Evolutionary conservation across 768 basidiomycete genomes (phyloP).

Genomic region (Xanthoconium stramineum): DNA sequence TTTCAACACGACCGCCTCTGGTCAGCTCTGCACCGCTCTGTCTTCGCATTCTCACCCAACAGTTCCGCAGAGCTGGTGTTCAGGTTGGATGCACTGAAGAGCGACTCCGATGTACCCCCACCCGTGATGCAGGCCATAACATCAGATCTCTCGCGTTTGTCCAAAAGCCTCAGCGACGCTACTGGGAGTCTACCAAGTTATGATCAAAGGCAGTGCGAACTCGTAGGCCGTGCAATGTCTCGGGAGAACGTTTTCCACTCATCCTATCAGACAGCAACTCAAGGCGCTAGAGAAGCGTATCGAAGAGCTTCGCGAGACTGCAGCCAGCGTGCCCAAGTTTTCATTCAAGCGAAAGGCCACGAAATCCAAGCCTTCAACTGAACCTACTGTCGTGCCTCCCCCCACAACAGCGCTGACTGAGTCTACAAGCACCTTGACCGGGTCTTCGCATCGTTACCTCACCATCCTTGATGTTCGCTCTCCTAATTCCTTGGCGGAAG

Average conservation of each 20-base stretch:
- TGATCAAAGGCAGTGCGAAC: constrained; percentile 70
- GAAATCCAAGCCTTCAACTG: constrained; percentile 14
- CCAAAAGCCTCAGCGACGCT: constrained; percentile 62
- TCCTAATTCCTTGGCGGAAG: constrained; percentile 40
- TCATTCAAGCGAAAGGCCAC: constrained; percentile 54
- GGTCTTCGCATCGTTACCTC: constrained; percentile 45
- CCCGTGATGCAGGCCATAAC: constrained; percentile 45
- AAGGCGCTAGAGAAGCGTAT: constrained; percentile 56
- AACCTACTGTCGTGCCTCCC: constrained; percentile 1
- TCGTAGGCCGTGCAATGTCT: constrained; percentile 41
- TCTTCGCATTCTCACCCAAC: constrained; percentile 13
- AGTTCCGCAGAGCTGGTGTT: constrained; percentile 43
- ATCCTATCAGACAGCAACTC: constrained; percentile 51
- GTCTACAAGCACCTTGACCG: constrained; percentile 41
- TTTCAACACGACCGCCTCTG: constrained; percentile 25
- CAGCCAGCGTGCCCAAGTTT: constrained; percentile 59
- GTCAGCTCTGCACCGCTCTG: constrained; percentile 12
- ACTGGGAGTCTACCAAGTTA: constrained; percentile 64
- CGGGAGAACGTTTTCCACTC: constrained; percentile 4
- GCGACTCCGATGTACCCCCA: constrained; percentile 22
- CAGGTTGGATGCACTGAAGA: constrained; percentile 42
- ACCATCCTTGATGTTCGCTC: constrained; percentile 31
- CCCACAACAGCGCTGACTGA: constrained; percentile 12
- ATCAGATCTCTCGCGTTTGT: constrained; percentile 51
- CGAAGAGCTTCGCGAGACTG: constrained; percentile 46